phyloP scores from a whole-genome alignment of 148 eudicot genomes.

The Nyssa sinensis region DNA sequence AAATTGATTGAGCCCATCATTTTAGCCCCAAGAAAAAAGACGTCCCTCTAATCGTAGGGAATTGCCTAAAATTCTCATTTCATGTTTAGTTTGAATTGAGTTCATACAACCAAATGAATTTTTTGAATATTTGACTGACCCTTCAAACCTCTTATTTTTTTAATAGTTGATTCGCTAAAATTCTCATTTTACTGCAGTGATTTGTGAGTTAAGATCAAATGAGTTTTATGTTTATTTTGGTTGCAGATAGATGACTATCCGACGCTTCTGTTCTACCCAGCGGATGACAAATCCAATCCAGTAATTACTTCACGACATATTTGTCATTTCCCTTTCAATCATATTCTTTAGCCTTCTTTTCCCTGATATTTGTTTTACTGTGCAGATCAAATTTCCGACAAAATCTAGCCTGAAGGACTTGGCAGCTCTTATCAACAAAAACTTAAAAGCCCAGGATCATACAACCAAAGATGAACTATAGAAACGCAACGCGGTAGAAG shows the following conservation, averaged over 20 bases:
- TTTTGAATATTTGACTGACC: neutral
- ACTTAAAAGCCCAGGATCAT: conserved; percentile 43
- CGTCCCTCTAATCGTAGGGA: too few relatives aligned
- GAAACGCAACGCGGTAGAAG: conserved; percentile 4
- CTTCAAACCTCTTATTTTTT: neutral
- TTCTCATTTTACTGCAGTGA: too few relatives aligned
- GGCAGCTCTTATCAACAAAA: conserved; percentile 73
- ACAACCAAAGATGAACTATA: conserved; percentile 69
- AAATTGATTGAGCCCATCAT: neutral
- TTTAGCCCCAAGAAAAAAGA: too few relatives aligned
- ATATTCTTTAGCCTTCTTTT: neutral
- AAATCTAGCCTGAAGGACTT: conserved; percentile 77
- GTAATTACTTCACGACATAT: conserved; percentile 31
- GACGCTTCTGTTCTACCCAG: conserved; percentile 73
- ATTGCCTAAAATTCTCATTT: too few relatives aligned
- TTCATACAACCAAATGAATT: neutral
- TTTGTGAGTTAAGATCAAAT: neutral
- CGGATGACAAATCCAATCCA: conserved; percentile 63
- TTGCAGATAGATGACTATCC: conserved; percentile 79
- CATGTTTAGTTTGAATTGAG: neutral
- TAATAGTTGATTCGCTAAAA: too few relatives aligned
- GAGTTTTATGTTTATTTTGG: neutral
- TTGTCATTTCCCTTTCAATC: neutral
- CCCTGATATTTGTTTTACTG: neutral
- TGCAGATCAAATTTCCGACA: conserved; percentile 65